Base-by-base conservation (phyloP, 768 basidiomycete species). In the Lactarius sanguifluus region DNA sequence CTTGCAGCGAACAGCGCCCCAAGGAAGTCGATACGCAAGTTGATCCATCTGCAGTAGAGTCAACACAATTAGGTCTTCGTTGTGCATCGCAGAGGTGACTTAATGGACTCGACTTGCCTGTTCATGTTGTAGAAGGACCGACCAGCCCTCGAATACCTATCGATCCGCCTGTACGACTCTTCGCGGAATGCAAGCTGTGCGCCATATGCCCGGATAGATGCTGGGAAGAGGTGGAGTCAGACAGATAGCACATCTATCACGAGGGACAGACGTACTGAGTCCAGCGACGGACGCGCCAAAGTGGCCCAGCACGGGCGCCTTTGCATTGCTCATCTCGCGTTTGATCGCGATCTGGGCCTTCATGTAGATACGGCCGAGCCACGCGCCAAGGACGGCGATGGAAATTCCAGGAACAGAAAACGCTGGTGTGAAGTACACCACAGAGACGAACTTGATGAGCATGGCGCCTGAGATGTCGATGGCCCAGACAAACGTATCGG, bases 131-230 rank as follows among this genome's bases (percentile, higher is more conserved):
- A 85, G 77, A 80, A 82, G 3, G 75, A 75, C 23, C 80, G 71
- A 3, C 76, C 77, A 0, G 79, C 72, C 43, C 77, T 76, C 20
- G 76, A 75, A 69, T 82, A 87, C 43, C 75, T 76, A 70, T 87
- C 80, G 25, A 86, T 81, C 5, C 82, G 77, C 36, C 72, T 68
- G 58, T 81, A 71, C 7, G 83, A 80, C 69, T 85, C 79, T 62
- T 38, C 59, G 64, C 73, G 79, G 73, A 78, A 83, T 8, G 76
- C 71, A 5, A 77, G 74, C 69, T 86, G 79, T 12, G 84, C 83
- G 20, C 82, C 81, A 67, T 85, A 87, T 1, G 85, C 85, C 15
- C 85, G 78, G 47, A 87, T 85, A 2, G 83, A 82, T 9, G 76
- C 73, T 79, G 72, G 18, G 30, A 16, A 20, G 10, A 3, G 45